Conservation (phyloP, 2,329 filamentous ascomycete genomes). For the Trichophyton benhamiae region DNA sequence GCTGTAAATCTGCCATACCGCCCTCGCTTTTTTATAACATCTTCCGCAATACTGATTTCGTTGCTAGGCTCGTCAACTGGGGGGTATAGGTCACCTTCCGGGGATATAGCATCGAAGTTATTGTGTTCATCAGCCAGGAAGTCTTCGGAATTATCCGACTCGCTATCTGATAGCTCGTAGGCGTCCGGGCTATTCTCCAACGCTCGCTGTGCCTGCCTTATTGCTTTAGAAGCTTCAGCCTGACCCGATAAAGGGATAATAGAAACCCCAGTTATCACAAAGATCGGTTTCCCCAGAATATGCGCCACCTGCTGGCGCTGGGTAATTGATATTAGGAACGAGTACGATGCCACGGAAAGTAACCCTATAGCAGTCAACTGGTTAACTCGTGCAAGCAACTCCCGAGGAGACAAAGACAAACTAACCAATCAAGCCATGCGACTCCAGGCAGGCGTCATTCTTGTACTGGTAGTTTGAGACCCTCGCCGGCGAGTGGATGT, state of each 20-base stretch:
- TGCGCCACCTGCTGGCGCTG: slow-evolving; percentile 79
- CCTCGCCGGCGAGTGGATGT: slow-evolving; percentile 37
- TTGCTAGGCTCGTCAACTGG: slow-evolving; percentile 32
- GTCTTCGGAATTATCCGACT: slow-evolving; percentile 9
- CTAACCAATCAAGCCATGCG: slow-evolving; percentile 47
- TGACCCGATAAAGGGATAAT: slow-evolving; percentile 78
- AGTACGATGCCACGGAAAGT: slow-evolving; percentile 65
- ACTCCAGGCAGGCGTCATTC: slow-evolving; percentile 33
- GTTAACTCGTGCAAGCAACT: not conserved
- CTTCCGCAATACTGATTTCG: slow-evolving; percentile 52
- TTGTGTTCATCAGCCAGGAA: slow-evolving; percentile 3
- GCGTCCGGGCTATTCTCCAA: slow-evolving; percentile 26
- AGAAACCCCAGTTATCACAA: slow-evolving; percentile 76
- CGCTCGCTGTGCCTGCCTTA: slow-evolving; percentile 32
- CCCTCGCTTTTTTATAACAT: slow-evolving; percentile 73
- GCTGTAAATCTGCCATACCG: slow-evolving; percentile 82
- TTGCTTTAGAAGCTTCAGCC: slow-evolving; percentile 58
- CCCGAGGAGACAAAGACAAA: slow-evolving; percentile 1
- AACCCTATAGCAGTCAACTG: slow-evolving; percentile 48
- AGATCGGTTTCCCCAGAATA: slow-evolving; percentile 68
- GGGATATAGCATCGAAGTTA: slow-evolving; percentile 18
- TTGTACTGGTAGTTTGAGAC: slow-evolving; percentile 20
- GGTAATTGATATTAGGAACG: slow-evolving; percentile 78
- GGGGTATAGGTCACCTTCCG: slow-evolving; percentile 17
- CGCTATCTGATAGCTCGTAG: slow-evolving; percentile 16